A percentile compares a stretch with the other conserved stretches of the same genome.
These are phyloP conservation scores for Arabis hirsuta DNA, from an alignment of 345 rosid species.

Conservation along the genomic window DNA sequence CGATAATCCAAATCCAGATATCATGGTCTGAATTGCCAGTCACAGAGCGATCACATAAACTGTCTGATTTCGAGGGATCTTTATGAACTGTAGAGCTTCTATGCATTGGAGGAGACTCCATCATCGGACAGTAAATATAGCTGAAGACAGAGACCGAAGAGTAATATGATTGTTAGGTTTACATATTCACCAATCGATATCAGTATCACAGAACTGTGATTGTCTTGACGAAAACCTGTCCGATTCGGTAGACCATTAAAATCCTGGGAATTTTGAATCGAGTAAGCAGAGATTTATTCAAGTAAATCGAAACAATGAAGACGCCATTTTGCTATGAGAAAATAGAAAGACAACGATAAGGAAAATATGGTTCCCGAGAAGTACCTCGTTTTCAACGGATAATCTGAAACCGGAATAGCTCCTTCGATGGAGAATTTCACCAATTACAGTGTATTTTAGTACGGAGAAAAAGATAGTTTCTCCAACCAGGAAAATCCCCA, in stretches of 20 bases:
- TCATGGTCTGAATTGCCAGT: constrained; percentile 36
- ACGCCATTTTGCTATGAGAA: too few relatives aligned
- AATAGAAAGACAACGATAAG: too few relatives aligned
- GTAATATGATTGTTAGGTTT: not conserved
- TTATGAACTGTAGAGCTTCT: constrained; percentile 1
- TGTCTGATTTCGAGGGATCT: not conserved
- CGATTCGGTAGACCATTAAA: not conserved
- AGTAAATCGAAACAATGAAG: too few relatives aligned
- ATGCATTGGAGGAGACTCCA: constrained; percentile 21
- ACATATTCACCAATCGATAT: not conserved
- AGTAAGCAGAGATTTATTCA: not conserved
- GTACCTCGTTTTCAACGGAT: constrained; percentile 5
- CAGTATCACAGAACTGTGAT: not conserved
- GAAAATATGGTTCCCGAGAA: not conserved
- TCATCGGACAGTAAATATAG: not conserved
- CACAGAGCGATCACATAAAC: constrained; percentile 17
- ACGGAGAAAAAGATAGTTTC: not conserved
- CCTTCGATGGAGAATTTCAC: constrained; percentile 6
- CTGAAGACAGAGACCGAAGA: not conserved
- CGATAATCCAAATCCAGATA: constrained; percentile 40
- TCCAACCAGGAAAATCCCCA: not conserved
- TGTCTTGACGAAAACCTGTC: too few relatives aligned
- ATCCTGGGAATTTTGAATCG: not conserved
- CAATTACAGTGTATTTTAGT: not conserved
- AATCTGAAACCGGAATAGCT: not conserved